Evolutionary conservation across 306 rosid genomes (phyloP).

Genomic region (Trichosanthes cucumerina): DNA sequence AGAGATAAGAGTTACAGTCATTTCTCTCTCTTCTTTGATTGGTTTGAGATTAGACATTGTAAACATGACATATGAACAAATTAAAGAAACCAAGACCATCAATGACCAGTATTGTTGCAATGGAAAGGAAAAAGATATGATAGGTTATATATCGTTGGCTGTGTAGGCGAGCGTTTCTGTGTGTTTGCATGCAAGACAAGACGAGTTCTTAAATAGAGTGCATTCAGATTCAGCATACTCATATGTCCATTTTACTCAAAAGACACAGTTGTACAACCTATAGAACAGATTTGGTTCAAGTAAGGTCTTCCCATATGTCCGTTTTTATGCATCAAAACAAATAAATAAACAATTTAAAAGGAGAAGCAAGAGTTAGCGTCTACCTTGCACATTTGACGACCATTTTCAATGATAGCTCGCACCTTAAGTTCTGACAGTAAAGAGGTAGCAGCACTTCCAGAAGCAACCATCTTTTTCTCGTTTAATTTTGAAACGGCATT

Average conservation of each 20-base stretch:
- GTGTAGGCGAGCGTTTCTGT: background rate
- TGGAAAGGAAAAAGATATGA: background rate
- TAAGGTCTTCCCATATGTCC: background rate
- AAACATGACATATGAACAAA: slow-evolving; percentile 24
- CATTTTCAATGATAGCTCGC: slow-evolving; percentile 68
- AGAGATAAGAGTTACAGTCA: background rate
- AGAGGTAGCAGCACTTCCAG: slow-evolving; percentile 47
- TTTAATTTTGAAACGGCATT: slow-evolving; percentile 39
- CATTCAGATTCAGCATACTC: background rate
- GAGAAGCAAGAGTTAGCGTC: background rate
- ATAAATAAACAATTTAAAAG: background rate
- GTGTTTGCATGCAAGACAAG: background rate
- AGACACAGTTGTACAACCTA: too few relatives aligned
- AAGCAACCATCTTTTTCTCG: slow-evolving; percentile 49
- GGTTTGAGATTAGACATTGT: background rate
- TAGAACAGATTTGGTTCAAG: too few relatives aligned
- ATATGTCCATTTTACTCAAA: background rate
- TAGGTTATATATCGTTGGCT: background rate
- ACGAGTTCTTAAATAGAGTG: background rate
- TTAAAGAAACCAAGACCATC: slow-evolving; percentile 52
- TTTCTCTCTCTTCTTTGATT: background rate
- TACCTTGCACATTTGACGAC: slow-evolving; percentile 65
- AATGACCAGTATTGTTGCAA: slow-evolving; percentile 28
- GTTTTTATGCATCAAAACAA: background rate
- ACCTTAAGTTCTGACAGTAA: slow-evolving; percentile 59